A percentile compares a stretch with the other conserved stretches of the same genome.
Conservation (phyloP, 768 basidiomycete species). For the Suillus plorans region DNA sequence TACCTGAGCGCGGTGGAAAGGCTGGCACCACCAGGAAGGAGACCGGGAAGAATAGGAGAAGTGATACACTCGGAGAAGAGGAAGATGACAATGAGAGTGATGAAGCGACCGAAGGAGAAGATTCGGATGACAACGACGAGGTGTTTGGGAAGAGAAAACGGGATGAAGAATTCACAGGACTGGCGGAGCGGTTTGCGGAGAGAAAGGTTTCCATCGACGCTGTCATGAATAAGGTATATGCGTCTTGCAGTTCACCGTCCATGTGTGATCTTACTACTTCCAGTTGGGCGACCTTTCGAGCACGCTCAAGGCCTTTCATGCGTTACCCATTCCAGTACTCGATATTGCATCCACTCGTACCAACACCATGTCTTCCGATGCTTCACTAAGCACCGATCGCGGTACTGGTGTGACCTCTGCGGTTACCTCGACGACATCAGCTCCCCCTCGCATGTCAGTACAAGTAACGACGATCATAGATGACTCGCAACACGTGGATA, state of each 20-base stretch:
- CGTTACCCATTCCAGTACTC: slow-evolving; percentile 41
- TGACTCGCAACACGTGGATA: slow-evolving; percentile 27
- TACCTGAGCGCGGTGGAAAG: slow-evolving; percentile 19
- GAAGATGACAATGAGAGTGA: slow-evolving; percentile 31
- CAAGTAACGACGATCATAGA: slow-evolving; percentile 22
- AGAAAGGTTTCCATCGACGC: slow-evolving; percentile 66
- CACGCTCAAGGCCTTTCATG: slow-evolving; percentile 43
- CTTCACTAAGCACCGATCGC: neutral
- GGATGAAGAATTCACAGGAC: slow-evolving; percentile 66
- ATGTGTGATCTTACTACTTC: neutral
- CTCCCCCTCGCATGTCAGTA: neutral
- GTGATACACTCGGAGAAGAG: slow-evolving; percentile 36
- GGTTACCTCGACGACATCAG: neutral
- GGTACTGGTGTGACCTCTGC: neutral
- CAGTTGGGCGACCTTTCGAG: slow-evolving; percentile 32
- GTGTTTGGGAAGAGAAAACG: slow-evolving; percentile 54
- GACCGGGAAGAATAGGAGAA: slow-evolving; percentile 16
- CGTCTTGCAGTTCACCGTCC: neutral
- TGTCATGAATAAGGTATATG: slow-evolving; percentile 70
- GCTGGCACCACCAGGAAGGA: slow-evolving; percentile 18
- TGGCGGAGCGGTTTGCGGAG: slow-evolving; percentile 68
- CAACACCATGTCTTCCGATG: slow-evolving; percentile 29
- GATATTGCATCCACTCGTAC: slow-evolving; percentile 32
- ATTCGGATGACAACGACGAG: slow-evolving; percentile 29
- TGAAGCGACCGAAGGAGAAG: slow-evolving; percentile 41